Evolutionary conservation across 31 red algal genomes (phyloP).

Genomic region (Bonnemaisonia californica): DNA sequence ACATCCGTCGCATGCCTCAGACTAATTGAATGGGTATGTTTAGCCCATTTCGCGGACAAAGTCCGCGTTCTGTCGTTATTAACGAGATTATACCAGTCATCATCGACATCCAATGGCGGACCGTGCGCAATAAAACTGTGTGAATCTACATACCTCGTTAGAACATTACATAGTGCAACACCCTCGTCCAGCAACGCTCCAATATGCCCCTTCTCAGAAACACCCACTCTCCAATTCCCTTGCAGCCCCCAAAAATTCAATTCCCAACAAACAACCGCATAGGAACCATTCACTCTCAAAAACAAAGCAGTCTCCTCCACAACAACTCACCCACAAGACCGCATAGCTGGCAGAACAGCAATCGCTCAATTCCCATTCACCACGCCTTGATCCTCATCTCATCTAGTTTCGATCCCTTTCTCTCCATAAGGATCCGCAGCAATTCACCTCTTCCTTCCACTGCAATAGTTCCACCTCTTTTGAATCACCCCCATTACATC

Average conservation of each 20-base stretch:
- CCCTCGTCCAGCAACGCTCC: constrained; percentile 54
- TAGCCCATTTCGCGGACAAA: background rate
- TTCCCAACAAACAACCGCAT: constrained; percentile 27
- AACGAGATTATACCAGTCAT: too few relatives aligned
- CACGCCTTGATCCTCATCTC: constrained; percentile 60
- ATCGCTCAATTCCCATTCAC: constrained; percentile 11
- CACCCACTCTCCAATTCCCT: constrained; percentile 29
- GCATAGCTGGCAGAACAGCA: constrained; percentile 23
- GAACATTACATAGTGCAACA: constrained; percentile 60
- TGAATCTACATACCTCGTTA: constrained; percentile 26
- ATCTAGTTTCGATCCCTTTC: constrained; percentile 29
- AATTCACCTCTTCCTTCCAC: background rate
- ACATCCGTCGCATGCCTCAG: background rate
- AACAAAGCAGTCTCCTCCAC: constrained; percentile 36
- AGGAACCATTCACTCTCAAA: constrained; percentile 44
- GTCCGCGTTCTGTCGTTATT: background rate
- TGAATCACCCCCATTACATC: background rate
- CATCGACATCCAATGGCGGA: constrained; percentile 30
- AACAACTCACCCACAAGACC: constrained; percentile 20
- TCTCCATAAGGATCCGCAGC: constrained; percentile 1
- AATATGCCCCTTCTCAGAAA: constrained; percentile 41
- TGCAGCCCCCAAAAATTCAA: constrained; percentile 32
- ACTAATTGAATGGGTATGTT: background rate
- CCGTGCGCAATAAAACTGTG: background rate
- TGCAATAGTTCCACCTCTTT: constrained; percentile 28